A percentile compares a stretch with the other conserved stretches of the same genome.
phyloP scores from a whole-genome alignment of 345 rosid genomes.

The Moricandia moricandioides region DNA sequence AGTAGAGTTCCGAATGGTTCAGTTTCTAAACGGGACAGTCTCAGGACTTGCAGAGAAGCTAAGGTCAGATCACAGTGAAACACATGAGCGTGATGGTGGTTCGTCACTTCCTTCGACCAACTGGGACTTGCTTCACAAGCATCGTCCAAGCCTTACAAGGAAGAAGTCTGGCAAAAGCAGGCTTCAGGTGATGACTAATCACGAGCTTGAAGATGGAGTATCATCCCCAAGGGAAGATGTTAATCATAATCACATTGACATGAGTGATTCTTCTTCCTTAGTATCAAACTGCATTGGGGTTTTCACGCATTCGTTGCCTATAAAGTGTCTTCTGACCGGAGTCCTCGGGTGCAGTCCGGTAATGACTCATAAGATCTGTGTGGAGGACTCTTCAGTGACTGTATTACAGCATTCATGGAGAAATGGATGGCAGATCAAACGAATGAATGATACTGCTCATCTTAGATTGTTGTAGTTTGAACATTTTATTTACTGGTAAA shows the following conservation, averaged over 20 bases:
- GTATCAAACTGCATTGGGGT: conserved; percentile 56
- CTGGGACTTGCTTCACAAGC: conserved; percentile 68
- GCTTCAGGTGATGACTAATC: conserved; percentile 74
- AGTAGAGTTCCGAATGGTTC: conserved; percentile 86
- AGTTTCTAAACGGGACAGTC: conserved; percentile 67
- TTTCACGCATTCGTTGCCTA: conserved; percentile 79
- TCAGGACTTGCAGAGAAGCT: conserved; percentile 63
- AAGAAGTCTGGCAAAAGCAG: conserved; percentile 95
- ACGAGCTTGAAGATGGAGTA: conserved; percentile 62
- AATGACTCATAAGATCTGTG: conserved; percentile 68
- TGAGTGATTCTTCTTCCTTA: conserved; percentile 53
- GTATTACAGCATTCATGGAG: conserved; percentile 78
- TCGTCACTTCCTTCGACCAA: conserved; percentile 46
- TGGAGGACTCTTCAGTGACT: conserved; percentile 89
- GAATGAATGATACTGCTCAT: conserved; percentile 81
- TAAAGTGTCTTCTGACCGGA: conserved; percentile 83
- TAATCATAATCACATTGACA: conserved; percentile 39
- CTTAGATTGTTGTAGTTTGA: conserved; percentile 72
- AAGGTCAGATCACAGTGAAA: conserved; percentile 56
- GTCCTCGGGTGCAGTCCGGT: conserved; percentile 76
- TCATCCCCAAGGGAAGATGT: conserved; percentile 65
- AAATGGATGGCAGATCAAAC: conserved; percentile 93
- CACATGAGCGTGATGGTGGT: conserved; percentile 48
- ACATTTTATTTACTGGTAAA: neutral
- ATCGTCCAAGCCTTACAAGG: conserved; percentile 53